Base-by-base conservation (phyloP, 495 filamentous ascomycete genomes). In the Podospora bellae-mahoneyi region DNA sequence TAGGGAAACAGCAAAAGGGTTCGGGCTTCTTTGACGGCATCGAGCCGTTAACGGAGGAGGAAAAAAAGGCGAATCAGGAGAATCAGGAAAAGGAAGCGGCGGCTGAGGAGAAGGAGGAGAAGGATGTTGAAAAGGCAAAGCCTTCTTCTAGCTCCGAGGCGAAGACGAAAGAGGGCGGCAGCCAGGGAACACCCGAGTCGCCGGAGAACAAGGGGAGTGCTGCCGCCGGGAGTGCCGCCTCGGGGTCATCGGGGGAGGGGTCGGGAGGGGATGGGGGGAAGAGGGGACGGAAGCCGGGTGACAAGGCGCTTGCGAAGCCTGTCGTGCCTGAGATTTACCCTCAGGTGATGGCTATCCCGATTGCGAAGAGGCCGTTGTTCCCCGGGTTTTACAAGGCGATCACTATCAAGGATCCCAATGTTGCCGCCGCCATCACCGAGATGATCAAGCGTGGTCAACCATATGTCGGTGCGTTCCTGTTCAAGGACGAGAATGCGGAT, bases 321-420 rank as follows among this genome's bases (percentile, higher is more conserved):
- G 84, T 88, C 0, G 89, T 97, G 5, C 96, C 96, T 23, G 96
- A 97, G 61, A 89, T 97, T 53, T 99, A 99, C 77, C 95, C 96
- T 23, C 94, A 98, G 75, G 93, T 99, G 61, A 93, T 99, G 90
- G 96, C 96, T 0, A 94, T 99, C 65, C 95, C 96, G n/a, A 97
- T 99, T 72, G 90, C 92, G 5, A 94, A 95, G 80, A 87, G 96
- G 60, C 96, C 95, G 27, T 80, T 99, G 2, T 99, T 97, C 79
- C 96, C 96, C 0, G 96, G 96, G 0, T 99, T 97, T 80, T 99
- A 99, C 81, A 99, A 99, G 77, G 94, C 96, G 3, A 91, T 99
- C 68, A 98, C 95, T 4, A 93, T 99, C 64, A 89, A 90, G 69
- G 92, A 99, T 76, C 91, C 89, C 5, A 90, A 92, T 71, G 96